Evolutionary conservation across 1,284 basidiomycete species (phyloP).

Genomic region (Schizopora paradoxa): DNA sequence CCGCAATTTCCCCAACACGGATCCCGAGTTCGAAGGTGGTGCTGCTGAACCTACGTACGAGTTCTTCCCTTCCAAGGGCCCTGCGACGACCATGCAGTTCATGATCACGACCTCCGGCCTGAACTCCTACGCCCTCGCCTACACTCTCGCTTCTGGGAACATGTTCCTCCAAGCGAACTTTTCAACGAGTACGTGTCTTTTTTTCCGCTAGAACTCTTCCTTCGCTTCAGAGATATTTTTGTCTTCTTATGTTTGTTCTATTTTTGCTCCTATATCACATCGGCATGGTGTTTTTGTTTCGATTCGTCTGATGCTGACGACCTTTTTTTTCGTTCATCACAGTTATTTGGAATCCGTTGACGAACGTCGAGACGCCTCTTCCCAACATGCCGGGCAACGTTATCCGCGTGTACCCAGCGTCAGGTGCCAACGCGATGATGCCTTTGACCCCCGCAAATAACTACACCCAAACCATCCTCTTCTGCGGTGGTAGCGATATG

Average conservation of each 20-base stretch:
- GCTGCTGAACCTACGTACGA: constrained; percentile 69
- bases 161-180: constrained; percentile 83
- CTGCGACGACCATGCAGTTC: constrained; percentile 66
- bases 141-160: constrained; percentile 79
- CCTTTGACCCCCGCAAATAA: constrained; percentile 88
- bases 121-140: constrained; percentile 86
- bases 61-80: constrained; percentile 72
- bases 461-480: constrained; percentile 80
- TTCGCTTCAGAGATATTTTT: too few relatives aligned
- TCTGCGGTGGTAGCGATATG: constrained; percentile 85
- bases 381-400: constrained; percentile 63
- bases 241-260: too few relatives aligned
- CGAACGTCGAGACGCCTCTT: constrained; percentile 55
- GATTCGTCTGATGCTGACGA: constrained; percentile 17
- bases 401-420: constrained; percentile 88
- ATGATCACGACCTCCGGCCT: constrained; percentile 80
- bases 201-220: too few relatives aligned
- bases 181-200: constrained; percentile 56
- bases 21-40: constrained; percentile 60
- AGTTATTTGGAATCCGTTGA: constrained; percentile 62
- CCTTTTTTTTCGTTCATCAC: not conserved
- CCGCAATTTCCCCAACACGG: constrained; percentile 67
- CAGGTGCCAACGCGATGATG: constrained; percentile 85
- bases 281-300: not conserved
- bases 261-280: constrained; percentile 6